Evolutionary conservation across 768 basidiomycete genomes (phyloP).

Genomic region (Goffeauzyma gilvescens): DNA sequence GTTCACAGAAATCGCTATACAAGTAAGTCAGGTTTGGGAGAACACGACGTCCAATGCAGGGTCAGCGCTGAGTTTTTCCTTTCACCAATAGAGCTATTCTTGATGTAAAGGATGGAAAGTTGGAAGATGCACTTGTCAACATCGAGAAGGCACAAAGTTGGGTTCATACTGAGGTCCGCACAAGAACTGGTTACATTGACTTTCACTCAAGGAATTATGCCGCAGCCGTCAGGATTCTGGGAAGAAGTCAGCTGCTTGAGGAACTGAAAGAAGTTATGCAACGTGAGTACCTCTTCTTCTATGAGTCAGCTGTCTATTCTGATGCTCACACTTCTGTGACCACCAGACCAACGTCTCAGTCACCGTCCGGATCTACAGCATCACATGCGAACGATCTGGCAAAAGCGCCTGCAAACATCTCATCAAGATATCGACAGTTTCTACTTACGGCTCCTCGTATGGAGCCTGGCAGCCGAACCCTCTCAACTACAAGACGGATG

Average conservation of each 20-base stretch:
- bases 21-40: constrained; percentile 11
- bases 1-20: constrained; percentile 28
- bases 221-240: constrained; percentile 23
- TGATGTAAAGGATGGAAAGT: constrained; percentile 23
- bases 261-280: constrained; percentile 30
- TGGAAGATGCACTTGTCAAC: constrained; percentile 23
- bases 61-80: background rate
- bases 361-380: constrained; percentile 21
- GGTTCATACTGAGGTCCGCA: constrained; percentile 25
- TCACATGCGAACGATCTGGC: constrained; percentile 19
- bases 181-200: constrained; percentile 7
- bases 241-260: constrained; percentile 24
- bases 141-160: constrained; percentile 26
- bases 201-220: constrained; percentile 8
- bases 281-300: too few species aligned
- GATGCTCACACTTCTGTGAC: background rate
- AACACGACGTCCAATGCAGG: background rate
- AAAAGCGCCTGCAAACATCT: constrained; percentile 18
- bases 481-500: constrained; percentile 20
- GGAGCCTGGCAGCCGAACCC: constrained; percentile 21
- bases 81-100: constrained; percentile 20
- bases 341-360: constrained; percentile 6
- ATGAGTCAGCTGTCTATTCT: background rate
- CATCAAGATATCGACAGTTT: constrained; percentile 26
- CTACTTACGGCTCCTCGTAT: constrained; percentile 24